Conservation (phyloP, 75 land plant genomes). For the Pseudotsuga menziesii region DNA sequence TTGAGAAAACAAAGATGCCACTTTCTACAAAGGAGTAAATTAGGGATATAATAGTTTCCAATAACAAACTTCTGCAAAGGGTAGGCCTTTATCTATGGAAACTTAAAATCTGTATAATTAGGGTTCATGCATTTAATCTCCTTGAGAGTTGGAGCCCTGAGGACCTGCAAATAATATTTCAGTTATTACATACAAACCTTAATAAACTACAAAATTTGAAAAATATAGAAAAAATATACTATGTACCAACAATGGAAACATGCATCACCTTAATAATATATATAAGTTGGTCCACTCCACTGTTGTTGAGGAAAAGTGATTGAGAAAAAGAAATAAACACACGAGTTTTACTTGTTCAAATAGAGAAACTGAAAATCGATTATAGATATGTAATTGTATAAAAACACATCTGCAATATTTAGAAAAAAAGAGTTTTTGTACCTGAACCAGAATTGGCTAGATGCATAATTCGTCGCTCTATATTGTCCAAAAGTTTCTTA, state of each 20-base stretch:
- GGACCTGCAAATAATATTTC: slow-evolving; percentile 39
- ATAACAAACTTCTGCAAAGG: slow-evolving; percentile 84
- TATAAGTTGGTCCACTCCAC: slow-evolving; percentile 67
- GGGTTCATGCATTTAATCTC: slow-evolving; percentile 91
- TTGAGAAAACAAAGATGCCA: slow-evolving; percentile 18
- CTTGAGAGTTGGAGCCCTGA: slow-evolving; percentile 80
- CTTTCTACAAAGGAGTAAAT: neutral
- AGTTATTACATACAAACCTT: neutral
- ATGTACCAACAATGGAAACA: neutral
- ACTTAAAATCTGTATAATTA: slow-evolving; percentile 68
- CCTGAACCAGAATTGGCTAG: slow-evolving; percentile 68
- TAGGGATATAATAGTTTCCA: neutral
- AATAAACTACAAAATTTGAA: neutral
- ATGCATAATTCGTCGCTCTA: too few species aligned
- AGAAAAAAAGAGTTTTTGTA: neutral
- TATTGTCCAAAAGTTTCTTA: too few species aligned
- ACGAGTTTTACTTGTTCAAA: neutral
- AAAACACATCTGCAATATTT: neutral
- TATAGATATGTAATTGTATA: neutral
- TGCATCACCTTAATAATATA: slow-evolving; percentile 56
- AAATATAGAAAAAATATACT: neutral
- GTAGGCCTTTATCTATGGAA: slow-evolving; percentile 85
- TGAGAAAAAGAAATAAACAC: slow-evolving; percentile 13
- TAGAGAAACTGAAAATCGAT: neutral
- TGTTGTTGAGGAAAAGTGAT: slow-evolving; percentile 78